phyloP scores from a whole-genome alignment of 139 green algal species.

The Klebsormidium nitens region DNA sequence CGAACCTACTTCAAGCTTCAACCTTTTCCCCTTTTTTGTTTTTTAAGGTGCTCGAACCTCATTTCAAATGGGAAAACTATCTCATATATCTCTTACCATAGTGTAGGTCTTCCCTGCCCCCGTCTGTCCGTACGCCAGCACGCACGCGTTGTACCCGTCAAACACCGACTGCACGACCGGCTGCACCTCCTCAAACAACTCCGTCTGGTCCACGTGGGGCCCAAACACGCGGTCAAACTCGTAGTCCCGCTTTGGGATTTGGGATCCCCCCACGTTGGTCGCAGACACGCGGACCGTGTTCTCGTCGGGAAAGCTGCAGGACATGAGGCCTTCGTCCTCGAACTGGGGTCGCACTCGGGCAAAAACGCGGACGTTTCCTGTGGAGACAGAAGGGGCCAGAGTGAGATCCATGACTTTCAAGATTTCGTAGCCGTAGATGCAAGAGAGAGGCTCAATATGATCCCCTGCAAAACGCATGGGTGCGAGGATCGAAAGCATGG shows the following conservation, averaged over 20 bases:
- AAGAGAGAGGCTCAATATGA: no score
- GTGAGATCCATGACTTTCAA: no score
- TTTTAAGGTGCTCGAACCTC: no score
- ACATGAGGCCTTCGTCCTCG: slow-evolving; percentile 24
- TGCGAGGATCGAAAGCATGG: no score
- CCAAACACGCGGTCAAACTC: slow-evolving; percentile 35
- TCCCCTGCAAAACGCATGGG: no score
- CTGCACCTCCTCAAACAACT: slow-evolving; percentile 34
- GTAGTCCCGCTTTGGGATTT: slow-evolving; percentile 29
- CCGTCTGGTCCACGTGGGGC: slow-evolving; percentile 16
- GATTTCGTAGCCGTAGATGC: no score
- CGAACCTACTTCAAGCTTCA: no score
- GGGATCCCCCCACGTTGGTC: neutral
- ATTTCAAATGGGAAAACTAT: no score
- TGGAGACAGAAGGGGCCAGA: neutral
- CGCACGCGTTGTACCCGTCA: slow-evolving; percentile 46
- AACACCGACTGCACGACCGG: slow-evolving; percentile 33
- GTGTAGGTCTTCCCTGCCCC: slow-evolving; percentile 39
- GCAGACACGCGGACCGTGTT: slow-evolving; percentile 20
- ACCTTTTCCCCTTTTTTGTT: no score
- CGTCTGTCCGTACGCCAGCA: slow-evolving; percentile 47
- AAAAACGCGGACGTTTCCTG: slow-evolving; percentile 29
- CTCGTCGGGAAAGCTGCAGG: slow-evolving; percentile 19
- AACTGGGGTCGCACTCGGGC: slow-evolving; percentile 24
- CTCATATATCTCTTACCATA: no score